Conservation (phyloP, 2,329 filamentous ascomycete genomes). For the Diplocarpon mali region DNA sequence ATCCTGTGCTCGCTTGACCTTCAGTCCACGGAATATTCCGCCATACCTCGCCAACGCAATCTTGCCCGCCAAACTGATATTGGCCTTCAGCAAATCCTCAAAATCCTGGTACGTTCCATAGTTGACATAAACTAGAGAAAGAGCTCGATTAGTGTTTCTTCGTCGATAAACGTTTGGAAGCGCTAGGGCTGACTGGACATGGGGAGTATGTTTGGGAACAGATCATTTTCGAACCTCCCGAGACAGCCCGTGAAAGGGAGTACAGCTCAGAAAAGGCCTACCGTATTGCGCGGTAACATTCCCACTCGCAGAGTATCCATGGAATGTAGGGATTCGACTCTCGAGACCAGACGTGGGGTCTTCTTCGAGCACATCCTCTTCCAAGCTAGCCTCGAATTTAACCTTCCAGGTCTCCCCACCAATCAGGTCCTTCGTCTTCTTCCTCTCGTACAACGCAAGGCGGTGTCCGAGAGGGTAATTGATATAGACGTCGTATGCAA, state of each 20-base stretch:
- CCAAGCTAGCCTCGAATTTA: slow-evolving; percentile 67
- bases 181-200: no score
- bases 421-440: slow-evolving; percentile 24
- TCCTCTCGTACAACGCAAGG: slow-evolving; percentile 51
- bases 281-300: slow-evolving; percentile 74
- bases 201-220: no score
- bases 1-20: slow-evolving; percentile 86
- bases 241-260: no score
- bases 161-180: no score
- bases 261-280: no score
- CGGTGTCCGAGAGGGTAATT: slow-evolving; percentile 67
- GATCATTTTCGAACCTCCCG: no score
- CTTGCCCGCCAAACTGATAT: slow-evolving; percentile 68
- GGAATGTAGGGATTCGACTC: slow-evolving; percentile 77
- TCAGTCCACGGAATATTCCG: slow-evolving; percentile 76
- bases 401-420: slow-evolving; percentile 44
- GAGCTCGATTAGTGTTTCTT: no score
- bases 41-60: slow-evolving; percentile 84
- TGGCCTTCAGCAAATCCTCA: slow-evolving; percentile 65
- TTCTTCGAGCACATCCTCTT: slow-evolving; percentile 75
- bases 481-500: slow-evolving; percentile 64
- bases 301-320: slow-evolving; percentile 85
- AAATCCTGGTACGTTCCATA: slow-evolving; percentile 83
- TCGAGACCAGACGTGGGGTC: slow-evolving; percentile 66
- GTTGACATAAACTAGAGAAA: slow-evolving; percentile 62